phyloP scores from a whole-genome alignment of 768 basidiomycete species.

The Phaffia australis region DNA sequence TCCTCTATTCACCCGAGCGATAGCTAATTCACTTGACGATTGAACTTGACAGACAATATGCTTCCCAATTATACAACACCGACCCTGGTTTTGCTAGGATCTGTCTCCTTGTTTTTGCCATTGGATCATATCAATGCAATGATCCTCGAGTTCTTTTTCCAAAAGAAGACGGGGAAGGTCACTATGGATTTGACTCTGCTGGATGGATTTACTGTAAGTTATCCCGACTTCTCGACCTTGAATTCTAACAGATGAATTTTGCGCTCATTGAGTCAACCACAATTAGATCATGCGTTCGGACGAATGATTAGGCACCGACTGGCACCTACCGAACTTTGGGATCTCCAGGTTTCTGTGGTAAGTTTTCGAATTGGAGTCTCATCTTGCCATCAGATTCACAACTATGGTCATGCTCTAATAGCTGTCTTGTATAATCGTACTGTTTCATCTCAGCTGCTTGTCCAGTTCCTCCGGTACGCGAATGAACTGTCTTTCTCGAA shows the following conservation, averaged over 20 bases:
- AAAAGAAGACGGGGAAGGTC: slow-evolving; percentile 15
- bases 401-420: background rate
- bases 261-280: background rate
- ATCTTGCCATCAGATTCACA: too few species aligned
- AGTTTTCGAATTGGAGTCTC: background rate
- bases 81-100: slow-evolving; percentile 23
- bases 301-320: slow-evolving; percentile 24
- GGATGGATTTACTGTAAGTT: slow-evolving; percentile 19
- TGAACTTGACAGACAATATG: slow-evolving; percentile 13
- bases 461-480: slow-evolving; percentile 15
- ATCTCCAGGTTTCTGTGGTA: slow-evolving; percentile 21
- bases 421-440: background rate
- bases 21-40: background rate
- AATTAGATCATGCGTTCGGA: slow-evolving; percentile 14
- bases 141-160: slow-evolving; percentile 23
- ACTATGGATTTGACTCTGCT: slow-evolving; percentile 20
- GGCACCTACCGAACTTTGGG: slow-evolving; percentile 25
- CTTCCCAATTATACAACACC: slow-evolving; percentile 19
- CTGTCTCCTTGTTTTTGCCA: slow-evolving; percentile 24
- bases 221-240: background rate
- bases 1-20: too few species aligned
- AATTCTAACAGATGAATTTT: background rate
- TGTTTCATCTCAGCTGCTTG: slow-evolving; percentile 5
- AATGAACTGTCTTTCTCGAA: too few species aligned
- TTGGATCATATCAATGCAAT: slow-evolving; percentile 10